Base-by-base conservation (phyloP, 208 protist genomes). In the Porcisia deanei region DNA sequence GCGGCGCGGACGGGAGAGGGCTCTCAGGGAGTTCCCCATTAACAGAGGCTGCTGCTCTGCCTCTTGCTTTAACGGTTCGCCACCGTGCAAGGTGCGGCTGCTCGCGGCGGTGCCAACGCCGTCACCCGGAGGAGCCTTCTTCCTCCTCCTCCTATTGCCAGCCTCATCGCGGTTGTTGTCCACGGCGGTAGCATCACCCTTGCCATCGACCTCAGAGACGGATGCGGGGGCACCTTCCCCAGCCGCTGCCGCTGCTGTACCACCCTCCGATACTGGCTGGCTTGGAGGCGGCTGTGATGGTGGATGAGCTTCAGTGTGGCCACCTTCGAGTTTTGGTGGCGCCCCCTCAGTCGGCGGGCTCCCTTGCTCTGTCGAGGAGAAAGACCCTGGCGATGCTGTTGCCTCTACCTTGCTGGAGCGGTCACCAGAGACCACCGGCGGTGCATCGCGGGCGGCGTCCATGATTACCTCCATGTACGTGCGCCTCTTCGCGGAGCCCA, bases 391-490 rank as follows among this genome's bases (percentile, higher is more conserved):
- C 10, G 25, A 5, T 41, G 47, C 47, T 25, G 74, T 34, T 25
- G 14, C 47, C 54, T 55, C 63, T 47, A 64, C 55, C n/a, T 7
- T 57, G 66, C 66, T n/a, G 20, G 43, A 1, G 25, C 47, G 25
- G 47, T 30, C 47, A 57, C 25, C 9, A 9, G 73, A 60, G 63
- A 30, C 10, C 34, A 67, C 37, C n/a, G 57, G 25, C 14, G 73
- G 78, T 1, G 78, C 22, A 22, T 82, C 78, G n/a, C 67, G 66
- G 6, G 78, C 78, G 5, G 78, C 73, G 14, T 63, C 45, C 73
- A 82, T 78, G 52, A 82, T 53, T 20, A 64, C 20, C 43, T 82
- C 78, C 37, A 82, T 77, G 61, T 78, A 82, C 25, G 78, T 82
- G 10, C 73, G 72, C 18, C 78, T 72, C 73, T 71, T 41, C 58